Evolutionary conservation across 768 basidiomycete species (phyloP), one percentile per base, ranked within the genome.

Genomic region (Tylopilus vinaceipallidus): DNA sequence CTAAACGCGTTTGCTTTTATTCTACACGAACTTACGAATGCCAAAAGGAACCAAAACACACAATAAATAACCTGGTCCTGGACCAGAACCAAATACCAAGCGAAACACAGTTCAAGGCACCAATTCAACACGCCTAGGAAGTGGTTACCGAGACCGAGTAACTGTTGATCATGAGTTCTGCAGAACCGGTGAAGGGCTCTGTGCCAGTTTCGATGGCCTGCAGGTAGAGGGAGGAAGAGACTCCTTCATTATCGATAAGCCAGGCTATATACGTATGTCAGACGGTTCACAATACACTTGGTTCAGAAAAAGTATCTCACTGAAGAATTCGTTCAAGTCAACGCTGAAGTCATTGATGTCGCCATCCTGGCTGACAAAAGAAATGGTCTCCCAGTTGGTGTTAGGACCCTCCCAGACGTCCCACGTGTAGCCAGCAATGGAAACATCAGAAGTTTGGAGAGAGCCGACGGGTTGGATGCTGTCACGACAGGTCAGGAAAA

Each of bases 381-480:
- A 80, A 52, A 78, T 62, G 12, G 80, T 79, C 62, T 81, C 59
- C 79, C 79, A 81, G 67, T 77, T 77, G 17, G 66, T 44, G 59
- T 79, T 79, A 3, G 78, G 74, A 19, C 80, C 80, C 40, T 61
- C 67, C 80, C 80, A 83, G 27, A 82, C 66, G 52, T 77, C 73
- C 81, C 81, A 84, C 2, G 73, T 73, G 60, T 79, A 68, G 30
- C 77, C 78, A 3, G 71, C 79, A 29, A 82, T 50, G 9, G 56
- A 56, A 29, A 75, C 70, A 24, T 64, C 73, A 9, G 74, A 72
- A 0, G 61, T 62, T 43, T 75, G 71, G 47, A 74, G 75, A 29
- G 74, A 75, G 30, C 81, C 81, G 26, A 81, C 74, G 35, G 81
- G 81, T 51, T 78, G 73, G 41, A 80, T 77, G n/a, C 81, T 81